Conservation (phyloP, 176 grass and related monocot genomes). For the Musa schizocarpa region DNA sequence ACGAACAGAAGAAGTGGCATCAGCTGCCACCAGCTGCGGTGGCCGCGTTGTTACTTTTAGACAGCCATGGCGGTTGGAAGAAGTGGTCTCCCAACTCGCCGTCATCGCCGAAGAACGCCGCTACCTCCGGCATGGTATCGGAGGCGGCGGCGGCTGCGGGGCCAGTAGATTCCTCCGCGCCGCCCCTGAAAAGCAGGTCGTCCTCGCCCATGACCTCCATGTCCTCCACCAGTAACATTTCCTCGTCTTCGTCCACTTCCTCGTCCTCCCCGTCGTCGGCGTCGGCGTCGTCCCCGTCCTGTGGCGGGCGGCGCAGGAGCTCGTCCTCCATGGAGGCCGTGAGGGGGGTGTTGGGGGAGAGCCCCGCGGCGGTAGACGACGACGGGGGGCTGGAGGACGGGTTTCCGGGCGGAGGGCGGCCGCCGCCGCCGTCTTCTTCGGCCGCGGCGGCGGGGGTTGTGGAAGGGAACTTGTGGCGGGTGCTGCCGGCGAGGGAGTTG, state of each 20-base stretch:
- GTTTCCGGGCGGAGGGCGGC: neutral
- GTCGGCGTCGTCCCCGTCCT: neutral
- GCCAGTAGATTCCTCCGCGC: neutral
- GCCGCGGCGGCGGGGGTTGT: neutral
- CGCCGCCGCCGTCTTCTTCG: neutral
- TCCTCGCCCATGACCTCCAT: conserved; percentile 9
- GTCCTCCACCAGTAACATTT: neutral
- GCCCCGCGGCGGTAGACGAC: neutral
- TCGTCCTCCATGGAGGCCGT: conserved; percentile 7
- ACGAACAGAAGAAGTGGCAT: neutral
- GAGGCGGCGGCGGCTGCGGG: neutral
- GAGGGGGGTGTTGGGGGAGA: conserved; percentile 2
- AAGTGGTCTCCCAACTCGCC: neutral
- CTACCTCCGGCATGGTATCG: neutral
- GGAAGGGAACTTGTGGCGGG: conserved; percentile 3
- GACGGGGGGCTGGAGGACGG: neutral
- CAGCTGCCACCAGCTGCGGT: neutral
- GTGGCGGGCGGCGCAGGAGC: neutral
- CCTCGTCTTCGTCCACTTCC: neutral
- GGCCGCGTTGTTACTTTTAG: neutral
- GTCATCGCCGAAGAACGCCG: neutral
- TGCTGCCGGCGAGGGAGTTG: conserved; percentile 12
- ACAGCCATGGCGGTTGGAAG: neutral
- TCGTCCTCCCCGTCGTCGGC: neutral
- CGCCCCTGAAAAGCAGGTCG: conserved; percentile 4